Base-by-base conservation (phyloP, 176 grass and related monocot species). In the Tillandsia fasciculata region DNA sequence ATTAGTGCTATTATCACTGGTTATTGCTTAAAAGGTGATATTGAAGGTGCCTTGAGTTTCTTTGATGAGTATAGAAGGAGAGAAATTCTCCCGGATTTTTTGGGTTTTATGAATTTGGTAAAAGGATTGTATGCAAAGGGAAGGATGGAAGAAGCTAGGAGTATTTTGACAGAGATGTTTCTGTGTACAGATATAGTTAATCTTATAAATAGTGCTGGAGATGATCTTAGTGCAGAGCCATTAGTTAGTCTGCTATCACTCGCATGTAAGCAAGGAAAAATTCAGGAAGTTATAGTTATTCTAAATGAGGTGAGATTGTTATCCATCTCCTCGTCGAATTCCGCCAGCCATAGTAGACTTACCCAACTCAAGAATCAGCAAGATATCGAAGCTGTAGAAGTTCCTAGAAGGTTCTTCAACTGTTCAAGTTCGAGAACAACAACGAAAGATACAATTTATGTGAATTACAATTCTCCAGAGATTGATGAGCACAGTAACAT, bases 61-160 rank as follows among this genome's bases (percentile, higher is more conserved):
- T 96, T 83, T 75, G 80, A 11, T 83, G 83, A 86, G 71, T 82
- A 80, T 76, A 69, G 1, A 67, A 79, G 53, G 67, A 84, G 72
- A 75, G 80, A 72, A 10, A 76, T 82, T 61, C 50, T 68, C 53
- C 91, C 91, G 74, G 84, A 90, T 83, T 96, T 91, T 75, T 76
- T 96, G 14, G 91, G 91, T 64, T 96, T 88, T 49, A 70, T 91
- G 80, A 82, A 84, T 71, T 73, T 96, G 48, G 33, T 86, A 23
- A 86, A 86, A 80, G 91, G 88, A 68, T 76, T 96, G 15, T 91
- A 88, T 53, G 70, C 82, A 50, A 96, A 90, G 82, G 91, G 91
- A 82, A 96, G 91, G 80, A 79, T 88, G 80, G 91, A 96, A 74
- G 85, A 96, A 81, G 81, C 87, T 18, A 91, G 91, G 73, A 76